Base-by-base conservation (phyloP, 352 stramenopile genomes). In the Aphanomyces cochlioides region DNA sequence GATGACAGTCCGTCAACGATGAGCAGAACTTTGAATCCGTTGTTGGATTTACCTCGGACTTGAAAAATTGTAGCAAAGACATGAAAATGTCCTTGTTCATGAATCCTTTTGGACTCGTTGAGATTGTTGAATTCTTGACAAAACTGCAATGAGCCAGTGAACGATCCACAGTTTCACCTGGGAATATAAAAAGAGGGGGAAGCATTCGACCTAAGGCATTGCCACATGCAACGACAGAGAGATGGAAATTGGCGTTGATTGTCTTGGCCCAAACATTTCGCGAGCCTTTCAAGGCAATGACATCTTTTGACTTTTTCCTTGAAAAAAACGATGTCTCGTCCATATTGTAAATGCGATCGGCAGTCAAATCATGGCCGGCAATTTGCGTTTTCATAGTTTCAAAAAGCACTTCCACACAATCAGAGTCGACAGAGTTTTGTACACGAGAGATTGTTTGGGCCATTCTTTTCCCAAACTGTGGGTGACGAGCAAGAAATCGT, bases 321-420 rank as follows among this genome's bases (percentile, higher is more conserved):
- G 57, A 73, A n/a, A 70, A 34, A 54, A 78, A 78, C 1, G 65
- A 57, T 0, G 73, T 77, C 53, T 78, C 72, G 41, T 80, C 72
- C 39, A 80, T 75, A 38, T 78, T 81, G 47, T 75, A 77, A 2
- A 77, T 45, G 0, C 66, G 47, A 15, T 47, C 17, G 7, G 19
- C 13, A 28, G 74, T 56, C 0, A 76, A 3, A 2, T 64, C n/a
- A 1, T 58, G 12, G n/a, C 74, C 68, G 34, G 71, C 59, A n/a
- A 75, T 47, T 0, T 59, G 47, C 17, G 60, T 68, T 13, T 64
- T 19, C 0, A 77, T 47, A 0, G 67, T 69, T 34, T 66, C 19
- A 60, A 74, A 78, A 6, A 75, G 47, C 2, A 39, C 50, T 5
- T 47, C 39, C 5, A 78, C 19, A 39, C 72, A 58, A 34, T 38